Evolutionary conservation across 306 rosid species (phyloP).

Genomic region (Carpinus fangiana): DNA sequence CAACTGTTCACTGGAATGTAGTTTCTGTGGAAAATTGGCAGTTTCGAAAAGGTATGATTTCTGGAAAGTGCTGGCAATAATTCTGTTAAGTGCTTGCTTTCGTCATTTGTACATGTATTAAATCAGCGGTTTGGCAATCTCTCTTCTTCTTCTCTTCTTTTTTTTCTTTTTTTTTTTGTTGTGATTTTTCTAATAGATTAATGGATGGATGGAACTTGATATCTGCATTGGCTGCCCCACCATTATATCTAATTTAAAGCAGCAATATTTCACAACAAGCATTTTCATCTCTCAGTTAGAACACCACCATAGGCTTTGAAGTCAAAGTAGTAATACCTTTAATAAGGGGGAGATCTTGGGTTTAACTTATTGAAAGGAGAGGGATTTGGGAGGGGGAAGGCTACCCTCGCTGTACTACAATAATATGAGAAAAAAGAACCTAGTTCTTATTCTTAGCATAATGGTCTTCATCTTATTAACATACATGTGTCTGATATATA

Average conservation of each 20-base stretch:
- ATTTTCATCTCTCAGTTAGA: slow-evolving; percentile 4
- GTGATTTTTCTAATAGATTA: background rate
- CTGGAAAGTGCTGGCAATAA: background rate
- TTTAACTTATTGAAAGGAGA: background rate
- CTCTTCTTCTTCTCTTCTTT: background rate
- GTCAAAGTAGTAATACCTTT: background rate
- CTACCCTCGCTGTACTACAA: background rate
- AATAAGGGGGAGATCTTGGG: background rate
- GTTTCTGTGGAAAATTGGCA: background rate
- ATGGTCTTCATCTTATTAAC: slow-evolving; percentile 14
- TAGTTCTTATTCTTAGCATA: slow-evolving; percentile 8
- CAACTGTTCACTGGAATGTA: background rate
- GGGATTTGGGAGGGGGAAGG: background rate
- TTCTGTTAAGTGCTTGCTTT: background rate
- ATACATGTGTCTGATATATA: background rate
- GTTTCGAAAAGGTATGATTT: background rate
- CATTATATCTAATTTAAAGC: background rate
- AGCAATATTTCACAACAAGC: background rate
- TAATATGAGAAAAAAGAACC: background rate
- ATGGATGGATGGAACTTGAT: background rate
- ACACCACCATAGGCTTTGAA: background rate
- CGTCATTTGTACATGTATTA: background rate
- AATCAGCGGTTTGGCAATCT: background rate
- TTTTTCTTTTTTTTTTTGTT: background rate
- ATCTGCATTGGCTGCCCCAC: background rate